Percentiles rank a stretch among this genome's conserved stretches.
Conservation (phyloP, 768 basidiomycete species). For the Leucocoprinus leucothites region DNA sequence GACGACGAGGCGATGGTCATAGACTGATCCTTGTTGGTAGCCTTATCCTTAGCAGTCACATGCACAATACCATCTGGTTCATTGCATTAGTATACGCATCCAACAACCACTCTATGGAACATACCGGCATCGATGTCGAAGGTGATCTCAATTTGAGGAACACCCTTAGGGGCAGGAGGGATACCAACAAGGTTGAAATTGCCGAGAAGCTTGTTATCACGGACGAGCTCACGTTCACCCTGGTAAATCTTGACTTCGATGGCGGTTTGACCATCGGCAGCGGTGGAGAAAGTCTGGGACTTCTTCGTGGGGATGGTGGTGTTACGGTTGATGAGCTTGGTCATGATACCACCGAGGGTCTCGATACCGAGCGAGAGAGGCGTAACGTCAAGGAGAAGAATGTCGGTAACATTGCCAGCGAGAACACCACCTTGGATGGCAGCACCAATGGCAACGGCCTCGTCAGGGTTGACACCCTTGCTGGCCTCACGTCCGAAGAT, state of each 20-base stretch:
- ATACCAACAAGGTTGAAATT: conserved; percentile 99
- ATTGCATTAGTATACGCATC: background rate
- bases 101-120: conserved; percentile 18
- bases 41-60: conserved; percentile 94
- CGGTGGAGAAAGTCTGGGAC: conserved; percentile 98
- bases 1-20: conserved; percentile 99
- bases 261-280: conserved; percentile 98
- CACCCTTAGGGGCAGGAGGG: conserved; percentile 80
- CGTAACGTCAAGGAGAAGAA: conserved; percentile 93
- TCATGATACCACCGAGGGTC: conserved; percentile 99
- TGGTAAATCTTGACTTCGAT: conserved; percentile 99
- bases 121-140: conserved; percentile 96
- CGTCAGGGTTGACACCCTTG: conserved; percentile 99
- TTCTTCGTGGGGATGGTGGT: conserved; percentile 99
- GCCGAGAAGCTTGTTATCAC: conserved; percentile 97
- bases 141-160: conserved; percentile 84
- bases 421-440: conserved; percentile 98
- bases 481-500: conserved; percentile 96
- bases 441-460: conserved; percentile 98
- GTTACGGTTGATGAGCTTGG: conserved; percentile 96
- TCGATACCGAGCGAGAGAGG: conserved; percentile 96
- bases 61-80: conserved; percentile 88
- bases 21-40: conserved; percentile 85
- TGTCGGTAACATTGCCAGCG: conserved; percentile 94
- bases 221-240: conserved; percentile 97